Percentiles rank a stretch among this genome's conserved stretches.
Evolutionary conservation across 768 basidiomycete genomes (phyloP).

Genomic region (Tricholoma flavovirens): DNA sequence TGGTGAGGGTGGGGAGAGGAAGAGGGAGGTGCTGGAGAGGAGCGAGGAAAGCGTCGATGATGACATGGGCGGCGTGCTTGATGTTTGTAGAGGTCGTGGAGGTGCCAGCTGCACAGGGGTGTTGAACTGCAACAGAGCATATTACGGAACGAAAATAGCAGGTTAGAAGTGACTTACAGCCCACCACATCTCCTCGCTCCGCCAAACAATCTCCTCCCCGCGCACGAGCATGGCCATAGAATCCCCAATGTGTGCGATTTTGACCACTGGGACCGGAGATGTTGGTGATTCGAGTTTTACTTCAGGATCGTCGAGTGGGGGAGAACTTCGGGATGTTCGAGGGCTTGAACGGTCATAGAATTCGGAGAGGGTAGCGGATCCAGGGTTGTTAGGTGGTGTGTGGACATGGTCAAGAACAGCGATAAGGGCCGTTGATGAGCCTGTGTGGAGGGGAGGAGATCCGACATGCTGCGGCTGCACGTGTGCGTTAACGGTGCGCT

Average conservation of each 20-base stretch:
- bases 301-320: conserved; percentile 1
- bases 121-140: conserved; percentile 25
- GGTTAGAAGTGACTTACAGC: conserved; percentile 36
- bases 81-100: conserved; percentile 4
- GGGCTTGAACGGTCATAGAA: background rate
- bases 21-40: conserved; percentile 1
- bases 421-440: conserved; percentile 65
- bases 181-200: conserved; percentile 94
- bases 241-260: conserved; percentile 83
- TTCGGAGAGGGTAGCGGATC: background rate
- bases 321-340: background rate
- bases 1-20: conserved; percentile 4
- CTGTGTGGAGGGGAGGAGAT: conserved; percentile 41
- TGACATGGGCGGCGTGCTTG: background rate
- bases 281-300: background rate
- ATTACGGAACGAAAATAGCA: background rate
- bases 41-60: conserved; percentile 6
- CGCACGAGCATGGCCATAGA: conserved; percentile 86
- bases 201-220: conserved; percentile 72
- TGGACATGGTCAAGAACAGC: conserved; percentile 50
- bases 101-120: conserved; percentile 42
- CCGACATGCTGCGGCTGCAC: conserved; percentile 25
- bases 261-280: conserved; percentile 51
- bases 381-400: background rate
- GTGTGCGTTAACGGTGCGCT: conserved; percentile 58